Evolutionary conservation across 345 rosid genomes (phyloP).

Genomic region (Reutealis trisperma): DNA sequence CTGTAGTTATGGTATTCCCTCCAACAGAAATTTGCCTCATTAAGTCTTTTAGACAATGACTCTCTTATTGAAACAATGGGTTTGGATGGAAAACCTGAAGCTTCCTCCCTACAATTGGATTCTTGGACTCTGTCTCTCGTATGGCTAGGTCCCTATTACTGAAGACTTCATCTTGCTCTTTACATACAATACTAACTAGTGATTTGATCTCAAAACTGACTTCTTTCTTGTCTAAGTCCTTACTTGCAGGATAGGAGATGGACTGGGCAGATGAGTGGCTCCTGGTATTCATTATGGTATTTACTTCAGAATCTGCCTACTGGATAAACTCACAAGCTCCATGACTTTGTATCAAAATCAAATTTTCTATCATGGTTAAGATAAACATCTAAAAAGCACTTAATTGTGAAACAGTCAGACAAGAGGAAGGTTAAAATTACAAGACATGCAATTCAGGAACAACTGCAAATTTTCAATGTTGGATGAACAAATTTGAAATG

Average conservation of each 20-base stretch:
- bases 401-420: neutral
- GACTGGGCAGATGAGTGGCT: conserved; percentile 8
- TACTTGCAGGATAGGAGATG: neutral
- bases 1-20: neutral
- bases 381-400: neutral
- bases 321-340: conserved; percentile 49
- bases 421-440: neutral
- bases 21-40: conserved; percentile 5
- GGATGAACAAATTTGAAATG: neutral
- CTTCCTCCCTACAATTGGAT: neutral
- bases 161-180: neutral
- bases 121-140: neutral
- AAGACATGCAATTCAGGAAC: neutral
- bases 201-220: too few species aligned
- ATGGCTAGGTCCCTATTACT: neutral
- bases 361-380: conserved; percentile 5
- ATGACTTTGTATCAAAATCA: conserved; percentile 34
- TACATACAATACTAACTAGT: neutral
- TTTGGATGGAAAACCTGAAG: neutral
- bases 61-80: neutral
- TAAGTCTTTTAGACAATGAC: neutral
- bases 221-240: neutral
- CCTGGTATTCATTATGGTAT: neutral
- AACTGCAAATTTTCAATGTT: neutral
- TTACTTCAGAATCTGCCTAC: conserved; percentile 28